Percentiles rank a stretch among this genome's conserved stretches.
These are phyloP conservation scores for Guillardia theta DNA, from an alignment of 78 protist genomes.

Conservation along the genomic window DNA sequence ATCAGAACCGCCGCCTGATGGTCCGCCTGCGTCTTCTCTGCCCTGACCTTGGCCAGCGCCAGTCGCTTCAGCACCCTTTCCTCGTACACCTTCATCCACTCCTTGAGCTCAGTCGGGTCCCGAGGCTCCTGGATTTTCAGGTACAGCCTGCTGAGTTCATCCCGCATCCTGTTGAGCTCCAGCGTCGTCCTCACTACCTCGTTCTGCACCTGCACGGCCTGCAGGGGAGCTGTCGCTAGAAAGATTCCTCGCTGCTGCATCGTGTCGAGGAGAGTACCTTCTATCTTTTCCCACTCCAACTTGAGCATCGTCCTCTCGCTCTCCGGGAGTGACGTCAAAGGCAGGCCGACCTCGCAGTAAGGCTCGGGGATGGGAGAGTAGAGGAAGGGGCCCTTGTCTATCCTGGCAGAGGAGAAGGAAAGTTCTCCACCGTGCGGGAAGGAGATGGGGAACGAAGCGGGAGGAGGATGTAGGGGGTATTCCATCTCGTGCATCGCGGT, in stretches of 20 bases:
- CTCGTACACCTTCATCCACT: background rate
- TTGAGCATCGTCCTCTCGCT: background rate
- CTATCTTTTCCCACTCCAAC: background rate
- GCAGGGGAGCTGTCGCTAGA: too few species aligned
- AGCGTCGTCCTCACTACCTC: background rate
- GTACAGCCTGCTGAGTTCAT: background rate
- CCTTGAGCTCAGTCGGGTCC: background rate
- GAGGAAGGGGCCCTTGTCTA: background rate
- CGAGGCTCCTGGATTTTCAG: background rate
- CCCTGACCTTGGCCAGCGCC: background rate
- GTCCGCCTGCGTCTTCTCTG: background rate
- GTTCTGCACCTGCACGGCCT: too few species aligned
- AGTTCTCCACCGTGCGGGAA: background rate
- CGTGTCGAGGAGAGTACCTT: background rate
- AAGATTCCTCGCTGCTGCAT: too few species aligned
- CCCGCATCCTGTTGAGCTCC: background rate
- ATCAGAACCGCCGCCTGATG: background rate
- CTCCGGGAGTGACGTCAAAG: background rate
- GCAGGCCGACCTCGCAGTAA: background rate
- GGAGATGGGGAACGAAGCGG: background rate
- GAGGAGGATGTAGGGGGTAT: too few species aligned
- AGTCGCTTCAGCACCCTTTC: background rate
- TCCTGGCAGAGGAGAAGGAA: background rate
- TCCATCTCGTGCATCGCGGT: background rate
- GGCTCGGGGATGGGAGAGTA: background rate